These are phyloP conservation scores for Antarctomyces pellizariae DNA, from an alignment of 495 filamentous ascomycete species.

Conservation along the genomic window DNA sequence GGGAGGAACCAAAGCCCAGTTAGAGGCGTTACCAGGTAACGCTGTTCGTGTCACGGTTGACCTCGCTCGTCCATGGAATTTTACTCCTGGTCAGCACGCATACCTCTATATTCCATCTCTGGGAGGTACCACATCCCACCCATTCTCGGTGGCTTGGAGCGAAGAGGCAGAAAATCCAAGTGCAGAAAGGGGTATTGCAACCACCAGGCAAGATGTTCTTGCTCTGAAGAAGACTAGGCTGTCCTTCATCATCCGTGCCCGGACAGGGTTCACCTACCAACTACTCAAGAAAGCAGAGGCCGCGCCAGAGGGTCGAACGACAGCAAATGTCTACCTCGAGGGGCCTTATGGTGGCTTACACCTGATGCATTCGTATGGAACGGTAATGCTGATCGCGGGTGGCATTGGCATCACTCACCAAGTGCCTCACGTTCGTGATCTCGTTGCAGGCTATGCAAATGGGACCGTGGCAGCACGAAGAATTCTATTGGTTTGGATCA, in stretches of 20 bases:
- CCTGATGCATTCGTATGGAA: conserved; percentile 55
- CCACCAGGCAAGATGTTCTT: conserved; percentile 31
- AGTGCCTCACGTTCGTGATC: conserved; percentile 50
- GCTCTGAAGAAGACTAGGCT: conserved; percentile 36
- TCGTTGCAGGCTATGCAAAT: conserved; percentile 43
- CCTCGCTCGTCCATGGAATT: conserved; percentile 50
- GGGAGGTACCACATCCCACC: conserved; percentile 44
- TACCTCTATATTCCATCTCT: conserved; percentile 63
- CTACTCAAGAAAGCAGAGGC: conserved; percentile 45
- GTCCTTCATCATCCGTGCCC: conserved; percentile 55
- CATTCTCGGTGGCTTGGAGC: conserved; percentile 43
- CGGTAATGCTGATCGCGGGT: conserved; percentile 64
- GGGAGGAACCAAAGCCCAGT: conserved; percentile 29
- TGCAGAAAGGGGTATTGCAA: conserved; percentile 26
- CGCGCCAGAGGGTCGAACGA: conserved; percentile 31
- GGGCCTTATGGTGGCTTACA: conserved; percentile 60
- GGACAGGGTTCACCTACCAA: conserved; percentile 60
- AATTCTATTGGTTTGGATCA: conserved; percentile 72
- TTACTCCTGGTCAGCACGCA: conserved; percentile 55
- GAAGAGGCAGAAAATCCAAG: conserved; percentile 25
- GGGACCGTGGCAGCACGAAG: conserved; percentile 53
- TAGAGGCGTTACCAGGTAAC: conserved; percentile 41
- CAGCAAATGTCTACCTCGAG: conserved; percentile 43
- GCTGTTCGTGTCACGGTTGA: conserved; percentile 48
- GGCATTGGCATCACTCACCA: conserved; percentile 82